These are phyloP conservation scores for Strigomonas oncopelti DNA, from an alignment of 208 protist species.

Conservation along the genomic window DNA sequence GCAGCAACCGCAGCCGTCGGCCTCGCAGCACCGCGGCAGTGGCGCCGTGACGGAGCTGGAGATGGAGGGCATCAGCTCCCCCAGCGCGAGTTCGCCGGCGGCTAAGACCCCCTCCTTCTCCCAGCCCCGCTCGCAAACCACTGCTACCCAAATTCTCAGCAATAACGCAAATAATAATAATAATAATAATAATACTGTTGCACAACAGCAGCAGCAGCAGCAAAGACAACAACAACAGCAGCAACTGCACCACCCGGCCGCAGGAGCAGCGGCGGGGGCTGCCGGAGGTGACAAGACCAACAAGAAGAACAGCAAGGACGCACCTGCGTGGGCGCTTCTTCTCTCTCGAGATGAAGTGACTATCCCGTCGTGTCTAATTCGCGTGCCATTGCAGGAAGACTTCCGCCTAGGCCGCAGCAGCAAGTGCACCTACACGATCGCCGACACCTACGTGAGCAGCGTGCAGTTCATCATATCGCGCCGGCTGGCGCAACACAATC, in stretches of 20 bases:
- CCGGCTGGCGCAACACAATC: slow-evolving; percentile 38
- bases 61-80: background rate
- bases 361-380: slow-evolving; percentile 67
- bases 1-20: background rate
- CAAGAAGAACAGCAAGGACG: background rate
- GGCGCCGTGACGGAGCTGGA: background rate
- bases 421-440: slow-evolving; percentile 66
- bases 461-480: slow-evolving; percentile 79
- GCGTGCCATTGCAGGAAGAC: slow-evolving; percentile 36
- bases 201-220: background rate
- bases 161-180: slow-evolving; percentile 11
- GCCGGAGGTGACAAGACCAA: background rate
- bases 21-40: background rate
- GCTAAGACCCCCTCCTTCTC: too few species aligned
- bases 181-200: slow-evolving; percentile 7
- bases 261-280: background rate
- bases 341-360: slow-evolving; percentile 70
- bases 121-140: background rate
- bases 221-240: background rate
- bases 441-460: slow-evolving; percentile 80
- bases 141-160: background rate
- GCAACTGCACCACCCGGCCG: background rate
- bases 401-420: slow-evolving; percentile 85
- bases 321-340: slow-evolving; percentile 63
- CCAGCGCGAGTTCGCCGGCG: background rate